Base-by-base conservation (phyloP, 2,329 filamentous ascomycete genomes). In the Claviceps purpurea region DNA sequence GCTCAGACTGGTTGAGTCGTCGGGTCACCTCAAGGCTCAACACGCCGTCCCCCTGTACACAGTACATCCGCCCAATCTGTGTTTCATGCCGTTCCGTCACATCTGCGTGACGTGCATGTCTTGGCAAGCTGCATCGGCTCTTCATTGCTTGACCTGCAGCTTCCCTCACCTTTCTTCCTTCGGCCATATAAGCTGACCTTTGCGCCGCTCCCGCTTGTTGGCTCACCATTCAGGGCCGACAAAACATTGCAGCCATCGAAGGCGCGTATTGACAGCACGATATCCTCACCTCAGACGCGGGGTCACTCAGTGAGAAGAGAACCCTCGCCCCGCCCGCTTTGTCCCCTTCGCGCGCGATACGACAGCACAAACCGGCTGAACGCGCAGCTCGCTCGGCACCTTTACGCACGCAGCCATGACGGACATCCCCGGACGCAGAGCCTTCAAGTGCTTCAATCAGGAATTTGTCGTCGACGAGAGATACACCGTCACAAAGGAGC, bases 381-480 rank as follows among this genome's bases (percentile, higher is more conserved):
- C 38, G 39, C 38, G 45, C 45, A 49, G 41, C 22, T 24, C 20
- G 46, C n/a, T 22, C 40, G 37, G 48, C 24, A 40, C 41, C 16
- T 37, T 22, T 30, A 42, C 43, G 43, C 42, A 49, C 44, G 48
- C 50, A 59, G 61, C 54, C 60, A 71, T 71, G 70, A 60, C 64
- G 53, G 69, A 72, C 54, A 65, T 72, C 45, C 64, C 72, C 59
- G 68, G 70, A 65, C 85, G 89, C 72, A 96, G 95, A 79, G 81
- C 91, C 70, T 96, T 95, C 79, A 95, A 95, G 83, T 90, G 98
- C 69, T 98, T 98, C 75, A 96, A 96, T 77, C 93, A 98, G 68
- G 93, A 98, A 75, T 98, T 98, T 68, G 84, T 96, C 62, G 93
- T 97, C 65, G 93, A 97, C 68, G 91, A 97, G 72, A 84, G 91